Percentiles rank a stretch among this genome's conserved stretches.
These are phyloP conservation scores for Populus alba DNA, from an alignment of 345 rosid genomes.

Conservation along the genomic window DNA sequence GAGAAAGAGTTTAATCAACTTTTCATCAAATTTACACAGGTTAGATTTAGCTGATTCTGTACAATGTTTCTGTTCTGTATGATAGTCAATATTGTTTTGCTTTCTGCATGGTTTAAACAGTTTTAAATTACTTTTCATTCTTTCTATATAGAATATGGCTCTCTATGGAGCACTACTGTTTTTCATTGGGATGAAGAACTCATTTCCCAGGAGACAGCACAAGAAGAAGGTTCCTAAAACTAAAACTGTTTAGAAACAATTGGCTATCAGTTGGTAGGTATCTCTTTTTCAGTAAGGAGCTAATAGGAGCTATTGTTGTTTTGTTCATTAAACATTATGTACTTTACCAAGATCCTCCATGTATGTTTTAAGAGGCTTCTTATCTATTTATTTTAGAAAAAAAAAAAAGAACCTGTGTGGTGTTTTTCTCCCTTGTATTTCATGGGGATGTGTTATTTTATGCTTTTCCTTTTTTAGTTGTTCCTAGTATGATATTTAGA, in stretches of 20 bases:
- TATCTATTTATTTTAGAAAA: not conserved
- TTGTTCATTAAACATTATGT: not conserved
- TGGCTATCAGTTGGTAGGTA: not conserved
- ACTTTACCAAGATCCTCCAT: not conserved
- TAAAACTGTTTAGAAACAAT: slow-evolving; percentile 10
- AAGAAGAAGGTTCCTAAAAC: slow-evolving; percentile 19
- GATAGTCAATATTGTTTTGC: not conserved
- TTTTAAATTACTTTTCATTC: not conserved
- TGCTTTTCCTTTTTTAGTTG: too few species aligned
- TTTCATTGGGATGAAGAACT: slow-evolving; percentile 29
- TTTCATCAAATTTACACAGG: slow-evolving; percentile 23
- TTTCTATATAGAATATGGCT: slow-evolving; percentile 15
- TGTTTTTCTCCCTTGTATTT: not conserved
- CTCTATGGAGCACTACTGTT: slow-evolving; percentile 22
- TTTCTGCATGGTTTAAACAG: not conserved
- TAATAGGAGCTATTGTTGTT: not conserved
- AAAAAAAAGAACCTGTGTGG: not conserved
- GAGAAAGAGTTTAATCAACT: slow-evolving; percentile 14
- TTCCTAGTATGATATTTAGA: not conserved
- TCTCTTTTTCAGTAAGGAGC: not conserved
- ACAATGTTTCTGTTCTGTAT: not conserved
- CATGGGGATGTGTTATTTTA: not conserved
- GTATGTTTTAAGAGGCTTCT: not conserved
- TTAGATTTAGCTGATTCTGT: not conserved
- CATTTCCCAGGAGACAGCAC: slow-evolving; percentile 16